Conservation (phyloP, 106 monocot genomes). For the Gastrodia elata region DNA sequence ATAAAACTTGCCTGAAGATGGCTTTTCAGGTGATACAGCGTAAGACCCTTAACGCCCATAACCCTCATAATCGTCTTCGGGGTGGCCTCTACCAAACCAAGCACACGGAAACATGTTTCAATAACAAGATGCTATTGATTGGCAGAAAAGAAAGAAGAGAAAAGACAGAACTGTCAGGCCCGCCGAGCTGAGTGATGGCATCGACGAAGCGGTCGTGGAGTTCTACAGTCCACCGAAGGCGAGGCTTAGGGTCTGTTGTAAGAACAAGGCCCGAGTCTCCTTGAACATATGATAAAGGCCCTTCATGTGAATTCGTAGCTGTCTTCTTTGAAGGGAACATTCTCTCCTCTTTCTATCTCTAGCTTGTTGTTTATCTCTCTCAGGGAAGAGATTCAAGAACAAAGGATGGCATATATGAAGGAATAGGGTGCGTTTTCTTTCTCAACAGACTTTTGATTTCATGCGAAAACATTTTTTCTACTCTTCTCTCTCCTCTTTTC, state of each 20-base stretch:
- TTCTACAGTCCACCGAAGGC: slow-evolving; percentile 53
- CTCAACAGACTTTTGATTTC: neutral
- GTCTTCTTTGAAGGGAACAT: slow-evolving; percentile 70
- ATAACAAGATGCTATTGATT: no score
- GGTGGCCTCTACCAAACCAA: slow-evolving; percentile 35
- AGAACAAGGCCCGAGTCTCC: slow-evolving; percentile 50
- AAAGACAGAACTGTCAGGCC: slow-evolving; percentile 33
- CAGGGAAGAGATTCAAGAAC: slow-evolving; percentile 51
- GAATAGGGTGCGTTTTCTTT: slow-evolving; percentile 37
- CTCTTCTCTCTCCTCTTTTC: slow-evolving; percentile 8
- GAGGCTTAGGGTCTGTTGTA: slow-evolving; percentile 56
- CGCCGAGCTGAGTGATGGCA: slow-evolving; percentile 49
- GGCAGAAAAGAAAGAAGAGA: neutral
- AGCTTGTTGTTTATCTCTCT: slow-evolving; percentile 6
- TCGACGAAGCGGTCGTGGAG: slow-evolving; percentile 59
- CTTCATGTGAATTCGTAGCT: slow-evolving; percentile 16
- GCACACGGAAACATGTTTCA: neutral
- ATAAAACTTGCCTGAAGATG: slow-evolving; percentile 35
- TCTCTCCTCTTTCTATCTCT: slow-evolving; percentile 24
- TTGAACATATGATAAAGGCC: slow-evolving; percentile 14
- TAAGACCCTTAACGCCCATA: slow-evolving; percentile 58
- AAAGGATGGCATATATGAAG: slow-evolving; percentile 38
- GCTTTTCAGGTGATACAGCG: slow-evolving; percentile 57
- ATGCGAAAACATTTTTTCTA: neutral
- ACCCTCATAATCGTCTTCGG: slow-evolving; percentile 30